These are phyloP conservation scores for Mycena polygramma DNA, from an alignment of 768 basidiomycete species.

Conservation along the genomic window DNA sequence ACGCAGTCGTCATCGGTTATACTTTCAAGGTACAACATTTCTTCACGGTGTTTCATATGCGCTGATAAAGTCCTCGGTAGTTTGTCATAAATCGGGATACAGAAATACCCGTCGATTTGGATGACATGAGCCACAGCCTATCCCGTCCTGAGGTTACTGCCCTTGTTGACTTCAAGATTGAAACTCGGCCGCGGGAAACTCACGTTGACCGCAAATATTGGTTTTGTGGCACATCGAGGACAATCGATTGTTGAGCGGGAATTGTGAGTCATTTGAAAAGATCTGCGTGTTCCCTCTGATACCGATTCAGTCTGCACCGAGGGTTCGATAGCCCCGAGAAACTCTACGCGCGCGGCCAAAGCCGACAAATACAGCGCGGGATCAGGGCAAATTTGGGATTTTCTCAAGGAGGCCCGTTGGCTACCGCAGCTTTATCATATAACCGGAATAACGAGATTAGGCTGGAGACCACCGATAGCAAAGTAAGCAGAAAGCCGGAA, in stretches of 20 bases:
- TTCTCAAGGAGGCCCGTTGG: background rate
- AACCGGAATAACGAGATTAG: background rate
- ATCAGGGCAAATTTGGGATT: background rate
- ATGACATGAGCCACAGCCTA: background rate
- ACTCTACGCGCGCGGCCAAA: background rate
- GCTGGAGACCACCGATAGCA: constrained; percentile 1
- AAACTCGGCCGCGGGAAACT: constrained; percentile 11
- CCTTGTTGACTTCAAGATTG: constrained; percentile 15
- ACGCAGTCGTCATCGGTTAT: background rate
- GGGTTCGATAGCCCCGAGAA: constrained; percentile 6
- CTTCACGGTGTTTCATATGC: background rate
- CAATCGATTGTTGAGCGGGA: constrained; percentile 11
- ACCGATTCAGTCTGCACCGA: background rate
- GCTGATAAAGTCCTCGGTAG: background rate
- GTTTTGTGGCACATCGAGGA: constrained; percentile 17
- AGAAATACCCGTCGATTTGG: background rate
- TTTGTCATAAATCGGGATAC: background rate
- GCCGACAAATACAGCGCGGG: background rate
- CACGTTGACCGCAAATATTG: constrained; percentile 22
- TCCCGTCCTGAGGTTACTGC: constrained; percentile 21
- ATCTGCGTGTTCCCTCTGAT: background rate
- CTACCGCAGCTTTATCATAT: constrained; percentile 1
- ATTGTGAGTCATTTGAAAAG: background rate
- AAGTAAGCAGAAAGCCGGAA: background rate
- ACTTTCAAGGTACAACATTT: constrained; percentile 5